Percentiles rank a stretch among this genome's conserved stretches.
These are phyloP conservation scores for Trichophyton schoenleinii DNA, from an alignment of 2,329 filamentous ascomycete species.

Conservation along the genomic window DNA sequence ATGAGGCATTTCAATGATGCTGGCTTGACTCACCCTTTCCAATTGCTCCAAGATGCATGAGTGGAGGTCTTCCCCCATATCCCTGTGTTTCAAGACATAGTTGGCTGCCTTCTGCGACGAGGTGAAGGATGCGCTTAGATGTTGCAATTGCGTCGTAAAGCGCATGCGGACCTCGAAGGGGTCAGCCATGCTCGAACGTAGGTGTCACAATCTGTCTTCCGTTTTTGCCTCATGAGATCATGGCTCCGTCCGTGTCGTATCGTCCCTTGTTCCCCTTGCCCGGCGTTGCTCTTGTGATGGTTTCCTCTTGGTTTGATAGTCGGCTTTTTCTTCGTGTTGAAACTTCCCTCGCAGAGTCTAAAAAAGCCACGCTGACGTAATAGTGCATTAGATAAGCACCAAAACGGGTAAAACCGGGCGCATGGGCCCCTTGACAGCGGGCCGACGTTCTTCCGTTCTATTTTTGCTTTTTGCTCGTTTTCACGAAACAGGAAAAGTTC, in stretches of 20 bases:
- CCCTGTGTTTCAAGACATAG: slow-evolving; percentile 85
- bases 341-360: not conserved
- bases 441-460: not conserved
- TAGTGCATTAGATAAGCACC: not conserved
- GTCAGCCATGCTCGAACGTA: slow-evolving; percentile 53
- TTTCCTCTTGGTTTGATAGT: not conserved
- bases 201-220: not conserved
- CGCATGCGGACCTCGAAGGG: slow-evolving; percentile 98
- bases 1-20: not conserved
- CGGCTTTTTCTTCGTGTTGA: not conserved
- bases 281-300: not conserved
- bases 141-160: slow-evolving; percentile 80
- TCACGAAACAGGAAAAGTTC: not conserved
- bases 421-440: not conserved
- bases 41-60: slow-evolving; percentile 95
- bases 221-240: not conserved
- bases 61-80: slow-evolving; percentile 94
- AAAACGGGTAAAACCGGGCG: slow-evolving; percentile 2
- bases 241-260: not conserved
- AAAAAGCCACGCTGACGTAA: not conserved
- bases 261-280: not conserved
- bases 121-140: slow-evolving; percentile 78
- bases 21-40: slow-evolving; percentile 48
- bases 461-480: not conserved
- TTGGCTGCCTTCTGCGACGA: slow-evolving; percentile 85